Conservation (phyloP, 2,329 filamentous ascomycete species). For the Cercospora beticola region DNA sequence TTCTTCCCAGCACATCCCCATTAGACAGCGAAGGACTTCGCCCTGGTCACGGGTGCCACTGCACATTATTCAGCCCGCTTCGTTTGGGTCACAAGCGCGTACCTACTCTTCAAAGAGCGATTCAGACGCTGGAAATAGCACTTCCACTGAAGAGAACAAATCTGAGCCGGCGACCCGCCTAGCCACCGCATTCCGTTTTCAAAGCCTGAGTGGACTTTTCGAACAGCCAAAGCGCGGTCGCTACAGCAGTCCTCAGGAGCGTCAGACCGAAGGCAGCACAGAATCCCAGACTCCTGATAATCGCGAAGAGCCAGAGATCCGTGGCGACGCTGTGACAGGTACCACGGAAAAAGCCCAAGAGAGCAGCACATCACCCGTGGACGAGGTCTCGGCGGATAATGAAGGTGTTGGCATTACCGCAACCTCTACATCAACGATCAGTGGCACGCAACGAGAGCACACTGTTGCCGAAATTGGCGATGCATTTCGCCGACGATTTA, state of each 20-base stretch:
- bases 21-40: neutral
- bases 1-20: neutral
- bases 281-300: neutral
- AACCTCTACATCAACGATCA: neutral
- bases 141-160: neutral
- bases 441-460: neutral
- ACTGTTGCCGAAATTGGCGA: neutral
- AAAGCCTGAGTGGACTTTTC: slow-evolving; percentile 35
- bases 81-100: slow-evolving; percentile 16
- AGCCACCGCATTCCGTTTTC: slow-evolving; percentile 31
- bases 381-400: neutral
- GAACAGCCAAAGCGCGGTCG: slow-evolving; percentile 23
- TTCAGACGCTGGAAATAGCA: slow-evolving; percentile 1
- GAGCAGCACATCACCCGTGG: neutral
- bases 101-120: slow-evolving; percentile 25
- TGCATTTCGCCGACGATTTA: slow-evolving; percentile 4
- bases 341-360: neutral
- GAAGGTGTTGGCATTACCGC: neutral
- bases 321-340: neutral
- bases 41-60: slow-evolving; percentile 24
- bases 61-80: slow-evolving; percentile 18
- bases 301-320: neutral
- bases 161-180: slow-evolving; percentile 9
- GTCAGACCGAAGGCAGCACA: neutral
- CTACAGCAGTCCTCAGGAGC: slow-evolving; percentile 30